Conservation (phyloP, 169 alveolate genomes). For the Eimeria necatrix region DNA sequence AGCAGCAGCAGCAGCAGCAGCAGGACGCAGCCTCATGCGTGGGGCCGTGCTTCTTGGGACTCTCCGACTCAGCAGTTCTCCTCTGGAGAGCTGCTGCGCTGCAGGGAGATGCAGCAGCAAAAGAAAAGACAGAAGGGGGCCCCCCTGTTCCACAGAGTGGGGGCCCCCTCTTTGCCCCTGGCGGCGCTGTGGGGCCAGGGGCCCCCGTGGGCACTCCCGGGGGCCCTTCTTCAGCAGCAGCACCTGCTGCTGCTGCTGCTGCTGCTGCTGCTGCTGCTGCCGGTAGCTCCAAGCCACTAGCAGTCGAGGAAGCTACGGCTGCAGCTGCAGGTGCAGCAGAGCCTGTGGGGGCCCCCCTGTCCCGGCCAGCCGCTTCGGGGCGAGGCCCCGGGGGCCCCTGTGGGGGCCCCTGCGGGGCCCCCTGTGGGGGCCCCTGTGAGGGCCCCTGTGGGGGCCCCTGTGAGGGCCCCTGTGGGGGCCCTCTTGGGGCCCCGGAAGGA, state of each 20-base stretch:
- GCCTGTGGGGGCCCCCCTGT: slow-evolving; percentile 1
- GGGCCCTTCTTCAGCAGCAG: slow-evolving; percentile 2
- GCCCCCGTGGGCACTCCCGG: too few species aligned
- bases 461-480: too few species aligned
- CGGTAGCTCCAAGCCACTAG: background rate
- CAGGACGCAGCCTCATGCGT: background rate
- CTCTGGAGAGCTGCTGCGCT: slow-evolving; percentile 66
- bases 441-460: background rate
- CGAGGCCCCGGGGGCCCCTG: background rate
- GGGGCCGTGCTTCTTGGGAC: slow-evolving; percentile 41
- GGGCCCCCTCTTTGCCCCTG: background rate
- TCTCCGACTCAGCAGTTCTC: slow-evolving; percentile 61
- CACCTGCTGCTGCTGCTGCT: background rate
- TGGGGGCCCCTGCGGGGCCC: slow-evolving; percentile 15
- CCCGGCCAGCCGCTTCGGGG: background rate
- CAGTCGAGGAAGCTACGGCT: background rate
- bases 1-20: slow-evolving; percentile 29
- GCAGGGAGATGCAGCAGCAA: background rate
- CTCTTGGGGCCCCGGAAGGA: too few species aligned
- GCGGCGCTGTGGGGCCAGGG: background rate
- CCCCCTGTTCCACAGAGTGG: background rate
- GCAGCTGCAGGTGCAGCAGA: background rate
- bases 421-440: background rate
- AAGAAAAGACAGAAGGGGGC: background rate
- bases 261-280: slow-evolving; percentile 28